Conservation (phyloP, 2,329 filamentous ascomycete species). For the Tolypocladium cylindrosporum region DNA sequence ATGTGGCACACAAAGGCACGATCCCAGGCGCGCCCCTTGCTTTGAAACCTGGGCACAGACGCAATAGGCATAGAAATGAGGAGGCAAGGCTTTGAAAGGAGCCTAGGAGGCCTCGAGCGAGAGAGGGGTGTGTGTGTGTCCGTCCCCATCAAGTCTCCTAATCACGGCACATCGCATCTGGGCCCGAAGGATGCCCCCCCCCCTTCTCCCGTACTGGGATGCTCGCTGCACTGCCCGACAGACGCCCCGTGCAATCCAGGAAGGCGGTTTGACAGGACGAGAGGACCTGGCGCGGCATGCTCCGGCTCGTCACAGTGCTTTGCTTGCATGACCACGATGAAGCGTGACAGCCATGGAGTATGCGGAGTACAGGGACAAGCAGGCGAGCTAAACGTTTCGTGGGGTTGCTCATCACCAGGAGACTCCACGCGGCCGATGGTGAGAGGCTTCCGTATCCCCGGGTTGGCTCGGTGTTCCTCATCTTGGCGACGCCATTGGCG, state of each 20-base stretch:
- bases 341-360: neutral
- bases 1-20: neutral
- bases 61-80: neutral
- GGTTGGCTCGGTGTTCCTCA: neutral
- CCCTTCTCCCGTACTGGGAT: neutral
- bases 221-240: neutral
- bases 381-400: neutral
- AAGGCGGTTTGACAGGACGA: neutral
- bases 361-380: neutral
- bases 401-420: neutral
- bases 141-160: neutral
- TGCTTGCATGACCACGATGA: neutral
- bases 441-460: neutral
- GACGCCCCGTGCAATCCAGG: neutral
- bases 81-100: neutral
- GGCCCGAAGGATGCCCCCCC: neutral
- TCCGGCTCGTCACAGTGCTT: neutral
- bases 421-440: neutral
- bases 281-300: neutral
- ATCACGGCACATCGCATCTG: neutral
- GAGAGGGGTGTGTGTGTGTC: neutral
- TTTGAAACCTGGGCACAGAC: neutral
- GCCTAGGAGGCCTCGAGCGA: neutral
- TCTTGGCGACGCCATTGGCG: neutral
- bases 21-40: neutral